Base-by-base conservation (phyloP, 2,329 filamentous ascomycete genomes). In the Clarireedia monteithiana region DNA sequence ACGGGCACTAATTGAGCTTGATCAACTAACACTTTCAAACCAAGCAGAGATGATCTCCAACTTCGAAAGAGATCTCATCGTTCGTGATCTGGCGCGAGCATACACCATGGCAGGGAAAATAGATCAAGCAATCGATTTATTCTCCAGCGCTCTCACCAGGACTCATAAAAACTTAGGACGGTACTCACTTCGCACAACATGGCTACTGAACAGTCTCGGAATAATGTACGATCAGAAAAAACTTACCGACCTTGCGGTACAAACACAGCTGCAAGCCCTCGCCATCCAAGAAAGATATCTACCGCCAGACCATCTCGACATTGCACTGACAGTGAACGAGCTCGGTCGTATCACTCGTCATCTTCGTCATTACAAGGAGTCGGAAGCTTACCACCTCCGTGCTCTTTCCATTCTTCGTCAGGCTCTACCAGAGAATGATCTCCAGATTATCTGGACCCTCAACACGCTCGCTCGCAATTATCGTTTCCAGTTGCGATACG, bases 151-250 rank as follows among this genome's bases (percentile, higher is more conserved):
- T 5, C 12, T 55, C 26, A 7, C 52, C 3, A 17, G 49, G 7
- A 26, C 3, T 1, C 26, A 36, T 30, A 36, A 17, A 12, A 4
- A 5, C 17, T 2, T 12, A 3, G 38, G n/a, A 1, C 9, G 6
- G 3, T 24, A 55, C 26, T 45, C 47, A 14, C 27, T 50, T 4
- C 53, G 26, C 6, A 50, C 26, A 6, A 50, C 47, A 1, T 55
- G 53, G 53, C 53, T 55, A 10, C 39, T 55, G 3, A 55, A 55
- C 12, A 45, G 46, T 24, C 47, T 55, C 14, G 53, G 53, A 3
- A 55, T 55, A 45, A 55, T 55, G 53, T 55, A 55, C 27, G 47
- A 55, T 2, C 53, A 55, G 14, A 50, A 50, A 3, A 30, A 45
- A 1, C 20, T 36, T 5, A 55, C 53, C 2, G 38, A 44, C 6